Conservation (phyloP, 2,329 filamentous ascomycete genomes). For the Cladosporium oxysporum region DNA sequence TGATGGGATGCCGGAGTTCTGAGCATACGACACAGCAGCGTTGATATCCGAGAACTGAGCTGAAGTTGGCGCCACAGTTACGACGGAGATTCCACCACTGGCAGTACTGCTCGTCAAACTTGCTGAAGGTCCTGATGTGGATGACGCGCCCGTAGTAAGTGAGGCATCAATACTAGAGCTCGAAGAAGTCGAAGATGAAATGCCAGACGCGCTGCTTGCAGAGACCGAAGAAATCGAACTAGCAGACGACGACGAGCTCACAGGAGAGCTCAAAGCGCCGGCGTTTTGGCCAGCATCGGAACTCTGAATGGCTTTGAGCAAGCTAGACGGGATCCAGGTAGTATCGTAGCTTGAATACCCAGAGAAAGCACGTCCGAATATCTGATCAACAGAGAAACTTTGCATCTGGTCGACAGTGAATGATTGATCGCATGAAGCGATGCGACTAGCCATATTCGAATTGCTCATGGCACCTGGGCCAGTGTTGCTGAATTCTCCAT, state of each 20-base stretch:
- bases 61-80: conserved; percentile 49
- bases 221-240: not conserved
- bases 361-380: conserved; percentile 41
- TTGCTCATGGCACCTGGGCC: conserved; percentile 44
- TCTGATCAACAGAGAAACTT: conserved; percentile 38
- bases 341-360: conserved; percentile 38
- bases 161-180: not conserved
- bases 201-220: not conserved
- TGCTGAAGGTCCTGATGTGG: conserved; percentile 16
- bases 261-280: conserved; percentile 3
- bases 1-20: conserved; percentile 44
- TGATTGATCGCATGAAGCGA: conserved; percentile 35
- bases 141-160: not conserved
- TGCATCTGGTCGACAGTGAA: conserved; percentile 40
- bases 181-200: conserved; percentile 21
- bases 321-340: conserved; percentile 42
- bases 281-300: conserved; percentile 34
- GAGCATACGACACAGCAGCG: conserved; percentile 47
- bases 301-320: conserved; percentile 39
- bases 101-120: conserved; percentile 27
- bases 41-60: conserved; percentile 50
- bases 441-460: conserved; percentile 36
- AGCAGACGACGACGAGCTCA: not conserved
- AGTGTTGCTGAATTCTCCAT: conserved; percentile 46
- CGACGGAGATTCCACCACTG: conserved; percentile 32